phyloP scores from a whole-genome alignment of 2,329 filamentous ascomycete species.

The Penicillium sp. region DNA sequence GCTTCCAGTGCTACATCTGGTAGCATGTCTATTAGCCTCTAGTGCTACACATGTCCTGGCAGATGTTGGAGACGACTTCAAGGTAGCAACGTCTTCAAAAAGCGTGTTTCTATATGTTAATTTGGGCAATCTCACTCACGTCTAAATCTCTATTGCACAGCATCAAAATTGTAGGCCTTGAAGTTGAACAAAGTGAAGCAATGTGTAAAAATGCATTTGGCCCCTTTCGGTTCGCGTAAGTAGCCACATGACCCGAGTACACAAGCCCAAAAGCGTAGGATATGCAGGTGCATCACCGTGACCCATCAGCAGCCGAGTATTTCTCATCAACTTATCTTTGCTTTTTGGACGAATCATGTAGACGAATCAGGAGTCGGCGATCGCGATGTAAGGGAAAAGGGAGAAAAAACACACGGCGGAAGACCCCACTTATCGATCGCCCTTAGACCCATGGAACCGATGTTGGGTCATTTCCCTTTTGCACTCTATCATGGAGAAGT shows the following conservation, averaged over 20 bases:
- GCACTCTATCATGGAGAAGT: not conserved
- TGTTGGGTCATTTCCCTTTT: not conserved
- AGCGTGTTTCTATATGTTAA: too few relatives aligned
- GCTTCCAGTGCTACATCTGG: too few relatives aligned
- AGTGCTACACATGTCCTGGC: too few relatives aligned
- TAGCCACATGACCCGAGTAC: not conserved
- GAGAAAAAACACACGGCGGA: not conserved
- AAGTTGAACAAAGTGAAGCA: too few relatives aligned
- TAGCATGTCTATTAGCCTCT: too few relatives aligned
- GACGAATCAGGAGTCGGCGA: not conserved
- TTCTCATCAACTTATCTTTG: not conserved
- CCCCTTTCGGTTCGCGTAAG: not conserved
- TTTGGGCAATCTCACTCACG: too few relatives aligned
- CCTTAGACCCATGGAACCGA: not conserved
- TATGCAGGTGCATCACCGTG: not conserved
- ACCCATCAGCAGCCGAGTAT: not conserved
- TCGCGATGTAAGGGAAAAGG: not conserved
- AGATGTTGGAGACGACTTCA: too few relatives aligned
- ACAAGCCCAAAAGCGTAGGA: not conserved
- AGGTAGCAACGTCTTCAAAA: too few relatives aligned
- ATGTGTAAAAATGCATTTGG: too few relatives aligned
- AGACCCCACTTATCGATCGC: not conserved
- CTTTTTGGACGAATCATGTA: not conserved
- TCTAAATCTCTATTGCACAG: too few relatives aligned
- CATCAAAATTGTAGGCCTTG: too few relatives aligned